Evolutionary conservation across 495 filamentous ascomycete species (phyloP).

Genomic region (Lophiotrema nucula): DNA sequence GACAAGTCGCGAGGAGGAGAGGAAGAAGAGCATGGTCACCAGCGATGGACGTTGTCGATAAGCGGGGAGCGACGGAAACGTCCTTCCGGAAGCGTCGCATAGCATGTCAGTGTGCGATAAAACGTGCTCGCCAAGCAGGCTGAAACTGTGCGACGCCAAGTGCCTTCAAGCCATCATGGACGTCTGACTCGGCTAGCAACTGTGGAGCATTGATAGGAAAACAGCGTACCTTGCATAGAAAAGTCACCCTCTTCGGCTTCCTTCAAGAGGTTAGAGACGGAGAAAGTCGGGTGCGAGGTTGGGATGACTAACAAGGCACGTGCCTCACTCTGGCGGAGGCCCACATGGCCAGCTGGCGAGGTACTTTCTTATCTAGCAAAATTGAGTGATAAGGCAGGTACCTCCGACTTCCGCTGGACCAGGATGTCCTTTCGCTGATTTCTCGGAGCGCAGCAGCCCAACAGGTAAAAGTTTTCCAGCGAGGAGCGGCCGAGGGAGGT

Average conservation of each 20-base stretch:
- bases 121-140: no score
- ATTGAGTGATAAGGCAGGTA: background rate
- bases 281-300: background rate
- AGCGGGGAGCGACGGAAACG: background rate
- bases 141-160: no score
- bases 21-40: background rate
- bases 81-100: background rate
- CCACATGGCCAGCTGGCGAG: background rate
- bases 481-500: background rate
- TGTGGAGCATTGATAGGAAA: no score
- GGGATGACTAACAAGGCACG: no score
- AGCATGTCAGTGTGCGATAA: no score
- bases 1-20: background rate
- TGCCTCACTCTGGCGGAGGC: no score
- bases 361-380: background rate
- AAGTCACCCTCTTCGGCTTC: no score
- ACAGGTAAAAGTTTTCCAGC: background rate
- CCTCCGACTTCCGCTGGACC: background rate
- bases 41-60: no score
- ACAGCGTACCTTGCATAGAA: no score
- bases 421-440: background rate
- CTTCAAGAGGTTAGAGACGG: no score
- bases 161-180: no score
- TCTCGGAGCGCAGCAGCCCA: background rate
- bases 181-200: no score